Base-by-base conservation (phyloP, 768 basidiomycete species). In the Russula lepida region DNA sequence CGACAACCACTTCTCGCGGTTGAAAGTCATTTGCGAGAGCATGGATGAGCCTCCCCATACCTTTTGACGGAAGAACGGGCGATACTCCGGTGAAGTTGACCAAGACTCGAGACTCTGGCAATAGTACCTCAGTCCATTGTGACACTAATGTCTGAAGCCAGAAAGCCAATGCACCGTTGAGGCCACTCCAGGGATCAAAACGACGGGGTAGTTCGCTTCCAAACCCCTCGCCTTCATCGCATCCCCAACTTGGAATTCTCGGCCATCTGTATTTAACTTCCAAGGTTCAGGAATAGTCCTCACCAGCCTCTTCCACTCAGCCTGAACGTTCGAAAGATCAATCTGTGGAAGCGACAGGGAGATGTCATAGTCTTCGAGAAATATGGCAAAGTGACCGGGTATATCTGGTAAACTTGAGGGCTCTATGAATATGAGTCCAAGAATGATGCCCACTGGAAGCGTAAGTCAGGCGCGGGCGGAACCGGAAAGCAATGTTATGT, bases 51-150 rank as follows among this genome's bases (percentile, higher is more conserved):
- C 86, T 30, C 85, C 86, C 86, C 85, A 87, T 6, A 86, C 70
- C 70, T 92, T 88, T 72, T 95, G 88, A n/a, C 95, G 83, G 71
- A 99, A 98, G 77, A 93, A 97, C 0, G 85, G 70, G 6, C 90
- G 83, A 64, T 92, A 89, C 59, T 91, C 90, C 0, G 86, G 84
- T 6, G 83, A 78, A 0, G 95, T 95, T 5, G 90, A 88, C 95
- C 97, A 99, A 7, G 90, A 93, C 70, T 98, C 95, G 60, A 98
- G 75, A 5, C 89, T 86, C 83, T 90, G 62, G 28, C 25, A 27
- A 43, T 25, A 13, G 9, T 15, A 6, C 15, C n/a, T 56, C 7
- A 33, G 48, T 23, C 32, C 23, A 11, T 5, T 3, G 6, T 19
- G 49, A 47, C 37, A 11, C 17, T 11, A 12, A 32, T 11, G 4